Percentiles rank a stretch among this genome's conserved stretches.
phyloP scores from a whole-genome alignment of 306 rosid species.

The Pterocarpus santalinus region DNA sequence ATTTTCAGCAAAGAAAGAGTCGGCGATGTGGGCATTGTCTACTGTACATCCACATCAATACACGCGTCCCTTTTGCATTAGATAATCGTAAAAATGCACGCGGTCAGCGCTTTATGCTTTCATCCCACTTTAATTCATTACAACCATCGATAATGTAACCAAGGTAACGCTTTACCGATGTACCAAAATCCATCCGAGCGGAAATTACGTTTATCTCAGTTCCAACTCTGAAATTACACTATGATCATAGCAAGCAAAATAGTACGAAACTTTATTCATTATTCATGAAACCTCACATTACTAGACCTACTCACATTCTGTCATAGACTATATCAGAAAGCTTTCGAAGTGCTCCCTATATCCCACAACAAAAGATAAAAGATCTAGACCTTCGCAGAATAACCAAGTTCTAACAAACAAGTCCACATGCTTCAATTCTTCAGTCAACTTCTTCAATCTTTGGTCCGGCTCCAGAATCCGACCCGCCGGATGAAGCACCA shows the following conservation, averaged over 20 bases:
- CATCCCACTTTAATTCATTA: not conserved
- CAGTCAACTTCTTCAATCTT: slow-evolving; percentile 91
- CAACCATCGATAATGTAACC: not conserved
- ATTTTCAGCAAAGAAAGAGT: too few relatives aligned
- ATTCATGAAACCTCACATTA: not conserved
- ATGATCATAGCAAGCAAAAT: not conserved
- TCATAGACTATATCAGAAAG: not conserved
- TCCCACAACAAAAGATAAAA: too few relatives aligned
- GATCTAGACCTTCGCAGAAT: too few relatives aligned
- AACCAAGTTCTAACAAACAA: not conserved
- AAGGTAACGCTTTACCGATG: too few relatives aligned
- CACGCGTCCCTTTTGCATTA: too few relatives aligned
- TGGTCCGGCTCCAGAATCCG: slow-evolving; percentile 71
- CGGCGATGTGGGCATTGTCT: too few relatives aligned
- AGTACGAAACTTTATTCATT: not conserved
- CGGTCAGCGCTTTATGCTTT: too few relatives aligned
- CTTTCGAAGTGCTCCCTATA: too few relatives aligned
- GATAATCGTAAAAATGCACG: too few relatives aligned
- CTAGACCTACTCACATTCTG: not conserved
- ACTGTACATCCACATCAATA: too few relatives aligned
- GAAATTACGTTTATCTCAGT: not conserved
- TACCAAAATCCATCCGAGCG: not conserved
- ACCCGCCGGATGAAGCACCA: slow-evolving; percentile 3
- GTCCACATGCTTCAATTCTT: not conserved
- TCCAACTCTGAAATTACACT: slow-evolving; percentile 1